Conservation (phyloP, 805 yeast genomes). For the Metschnikowia dekortorum region DNA sequence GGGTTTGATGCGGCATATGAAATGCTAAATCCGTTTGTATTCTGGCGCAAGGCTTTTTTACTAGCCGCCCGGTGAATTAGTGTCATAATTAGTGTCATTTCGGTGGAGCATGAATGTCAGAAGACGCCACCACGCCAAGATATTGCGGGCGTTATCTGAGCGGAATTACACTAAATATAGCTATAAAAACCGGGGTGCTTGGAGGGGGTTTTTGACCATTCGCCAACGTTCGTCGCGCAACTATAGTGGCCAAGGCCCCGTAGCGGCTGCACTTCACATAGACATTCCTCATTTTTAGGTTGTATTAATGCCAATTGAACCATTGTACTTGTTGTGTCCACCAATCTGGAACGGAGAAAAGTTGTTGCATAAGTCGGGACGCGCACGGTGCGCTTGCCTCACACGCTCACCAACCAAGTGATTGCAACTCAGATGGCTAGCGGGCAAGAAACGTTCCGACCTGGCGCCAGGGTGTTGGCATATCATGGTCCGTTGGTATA, state of each 20-base stretch:
- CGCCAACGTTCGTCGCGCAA: too few species aligned
- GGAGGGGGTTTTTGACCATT: too few species aligned
- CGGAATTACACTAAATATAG: too few species aligned
- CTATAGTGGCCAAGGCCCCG: too few species aligned
- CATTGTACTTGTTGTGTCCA: background rate
- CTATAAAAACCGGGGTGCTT: too few species aligned
- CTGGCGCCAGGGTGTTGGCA: slow-evolving; percentile 48
- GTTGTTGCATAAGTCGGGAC: background rate
- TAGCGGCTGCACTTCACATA: too few species aligned
- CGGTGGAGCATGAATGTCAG: background rate
- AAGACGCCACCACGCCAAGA: too few species aligned
- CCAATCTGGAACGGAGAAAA: background rate
- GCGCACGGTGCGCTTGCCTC: slow-evolving; percentile 1
- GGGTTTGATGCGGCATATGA: slow-evolving; percentile 3
- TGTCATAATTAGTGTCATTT: background rate
- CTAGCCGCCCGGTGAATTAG: too few species aligned
- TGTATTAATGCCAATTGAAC: too few species aligned
- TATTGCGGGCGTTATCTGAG: too few species aligned
- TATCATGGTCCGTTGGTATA: slow-evolving; percentile 88
- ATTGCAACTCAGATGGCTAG: slow-evolving; percentile 1
- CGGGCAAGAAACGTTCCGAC: slow-evolving; percentile 9
- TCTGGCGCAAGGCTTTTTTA: background rate
- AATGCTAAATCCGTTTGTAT: background rate
- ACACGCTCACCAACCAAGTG: background rate
- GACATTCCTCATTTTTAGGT: too few species aligned